Evolutionary conservation across 139 green algal species (phyloP), one percentile per base, ranked within the genome.

Genomic region (Chlamydomonas asymmetrica): DNA sequence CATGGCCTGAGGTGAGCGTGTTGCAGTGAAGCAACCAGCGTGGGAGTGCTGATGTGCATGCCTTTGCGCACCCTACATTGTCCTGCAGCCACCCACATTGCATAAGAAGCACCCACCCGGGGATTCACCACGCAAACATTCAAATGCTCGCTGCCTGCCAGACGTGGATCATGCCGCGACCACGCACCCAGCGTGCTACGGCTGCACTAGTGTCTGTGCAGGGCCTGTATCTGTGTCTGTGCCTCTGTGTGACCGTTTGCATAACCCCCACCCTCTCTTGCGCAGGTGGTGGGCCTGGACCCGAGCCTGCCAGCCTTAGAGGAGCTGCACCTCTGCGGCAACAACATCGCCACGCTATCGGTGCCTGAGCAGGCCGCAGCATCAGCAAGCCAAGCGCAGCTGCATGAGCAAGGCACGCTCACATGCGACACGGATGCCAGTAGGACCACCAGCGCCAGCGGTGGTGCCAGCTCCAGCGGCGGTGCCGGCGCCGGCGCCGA

Each of bases 241-340:
- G n/a, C n/a, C n/a, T n/a, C n/a, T n/a, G n/a, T n/a, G n/a, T n/a
- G n/a, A n/a, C n/a, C n/a, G n/a, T n/a, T n/a, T n/a, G n/a, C n/a
- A n/a, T n/a, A n/a, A n/a, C n/a, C n/a, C n/a, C n/a, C n/a, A n/a
- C n/a, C n/a, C n/a, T n/a, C n/a, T n/a, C n/a, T n/a, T 52, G 45
- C 13, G 49, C 80, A 81, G 67, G 61, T 80, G 49, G 23, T 75
- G 34, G 3, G 8, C 0, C 52, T 94, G 37, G 82, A 73, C 8
- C n/a, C 41, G 13, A 62, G 22, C 34, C 66, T 94, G 48, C 89
- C 91, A 1, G 40, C 27, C 41, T 73, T 96, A 64, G 27, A 76
- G 34, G 85, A 94, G 84, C 87, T 96, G 22, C 86, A 92, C 72
- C 68, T 93, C 0, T 87, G 80, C 49, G 74, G 73, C 52, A 96